Evolutionary conservation across 2,329 filamentous ascomycete species (phyloP).

Genomic region (Hymenoscyphus linearis): DNA sequence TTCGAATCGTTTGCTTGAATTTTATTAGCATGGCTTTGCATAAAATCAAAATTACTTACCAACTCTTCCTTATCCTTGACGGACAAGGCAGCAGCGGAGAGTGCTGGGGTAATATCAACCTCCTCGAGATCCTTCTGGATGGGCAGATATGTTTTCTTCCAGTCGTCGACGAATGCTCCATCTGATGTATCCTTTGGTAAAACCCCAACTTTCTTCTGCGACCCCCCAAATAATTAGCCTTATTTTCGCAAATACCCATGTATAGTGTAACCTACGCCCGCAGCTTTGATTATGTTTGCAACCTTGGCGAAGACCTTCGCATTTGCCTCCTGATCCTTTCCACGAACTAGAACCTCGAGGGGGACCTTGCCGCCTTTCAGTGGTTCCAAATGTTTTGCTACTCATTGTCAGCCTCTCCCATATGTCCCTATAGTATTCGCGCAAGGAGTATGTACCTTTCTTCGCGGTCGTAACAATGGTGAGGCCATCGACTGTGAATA

Average conservation of each 20-base stretch:
- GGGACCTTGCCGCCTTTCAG: conserved; percentile 89
- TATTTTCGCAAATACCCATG: neutral
- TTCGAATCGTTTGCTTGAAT: conserved; percentile 74
- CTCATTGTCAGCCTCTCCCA: conserved; percentile 31
- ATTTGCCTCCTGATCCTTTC: conserved; percentile 88
- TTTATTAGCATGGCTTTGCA: conserved; percentile 4
- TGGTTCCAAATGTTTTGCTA: conserved; percentile 88
- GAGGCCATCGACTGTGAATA: conserved; percentile 81
- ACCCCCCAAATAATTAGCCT: conserved; percentile 12
- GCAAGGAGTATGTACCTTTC: conserved; percentile 62
- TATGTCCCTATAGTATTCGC: neutral
- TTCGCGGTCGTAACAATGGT: conserved; percentile 95
- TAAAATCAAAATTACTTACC: conserved; percentile 34
- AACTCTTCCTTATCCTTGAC: conserved; percentile 95
- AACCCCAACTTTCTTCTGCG: conserved; percentile 81
- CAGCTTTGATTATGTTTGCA: conserved; percentile 76
- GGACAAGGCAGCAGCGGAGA: conserved; percentile 79
- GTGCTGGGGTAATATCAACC: conserved; percentile 75
- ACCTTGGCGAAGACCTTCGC: conserved; percentile 84
- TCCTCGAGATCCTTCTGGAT: conserved; percentile 82
- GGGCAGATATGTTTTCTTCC: conserved; percentile 77
- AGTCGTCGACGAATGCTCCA: conserved; percentile 92
- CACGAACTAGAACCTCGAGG: conserved; percentile 84
- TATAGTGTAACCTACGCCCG: conserved; percentile 61
- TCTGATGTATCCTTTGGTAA: conserved; percentile 77